Conservation (phyloP, 2,329 filamentous ascomycete species). For the Clonostachys byssicola region DNA sequence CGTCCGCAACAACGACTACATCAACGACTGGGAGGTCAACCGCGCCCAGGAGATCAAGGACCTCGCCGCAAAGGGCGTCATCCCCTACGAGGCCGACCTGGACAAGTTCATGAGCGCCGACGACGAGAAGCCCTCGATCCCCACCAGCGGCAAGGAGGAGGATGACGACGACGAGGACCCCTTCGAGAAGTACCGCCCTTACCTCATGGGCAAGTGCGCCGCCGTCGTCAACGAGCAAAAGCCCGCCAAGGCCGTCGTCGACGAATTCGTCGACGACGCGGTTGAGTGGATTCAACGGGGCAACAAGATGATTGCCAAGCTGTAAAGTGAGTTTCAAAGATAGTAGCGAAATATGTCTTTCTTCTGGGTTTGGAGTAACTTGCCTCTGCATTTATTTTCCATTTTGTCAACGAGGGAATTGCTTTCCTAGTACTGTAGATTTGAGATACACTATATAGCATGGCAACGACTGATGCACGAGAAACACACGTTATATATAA, state of each 20-base stretch:
- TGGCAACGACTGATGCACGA: neutral
- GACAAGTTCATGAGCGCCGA: slow-evolving; percentile 71
- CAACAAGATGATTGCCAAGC: slow-evolving; percentile 64
- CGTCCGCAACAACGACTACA: slow-evolving; percentile 91
- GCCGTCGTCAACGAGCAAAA: slow-evolving; percentile 93
- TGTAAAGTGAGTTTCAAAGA: slow-evolving; percentile 41
- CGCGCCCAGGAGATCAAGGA: slow-evolving; percentile 87
- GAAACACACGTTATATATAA: neutral
- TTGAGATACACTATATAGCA: neutral
- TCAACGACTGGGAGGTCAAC: slow-evolving; percentile 94
- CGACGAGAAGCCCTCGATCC: slow-evolving; percentile 57
- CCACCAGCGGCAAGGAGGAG: slow-evolving; percentile 56
- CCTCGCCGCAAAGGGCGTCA: slow-evolving; percentile 80
- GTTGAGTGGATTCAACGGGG: slow-evolving; percentile 66
- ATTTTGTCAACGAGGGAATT: too few relatives aligned
- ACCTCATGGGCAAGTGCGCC: slow-evolving; percentile 94
- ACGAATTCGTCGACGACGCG: slow-evolving; percentile 87
- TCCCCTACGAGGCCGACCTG: slow-evolving; percentile 92
- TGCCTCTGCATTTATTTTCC: too few relatives aligned
- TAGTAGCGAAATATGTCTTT: too few relatives aligned
- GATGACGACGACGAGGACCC: slow-evolving; percentile 75
- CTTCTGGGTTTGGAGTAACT: too few relatives aligned
- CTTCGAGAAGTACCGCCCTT: slow-evolving; percentile 87
- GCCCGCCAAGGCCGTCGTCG: slow-evolving; percentile 84
- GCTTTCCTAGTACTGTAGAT: too few relatives aligned